These are phyloP conservation scores for Phytophthora fragariae DNA, from an alignment of 352 stramenopile genomes.

Conservation along the genomic window DNA sequence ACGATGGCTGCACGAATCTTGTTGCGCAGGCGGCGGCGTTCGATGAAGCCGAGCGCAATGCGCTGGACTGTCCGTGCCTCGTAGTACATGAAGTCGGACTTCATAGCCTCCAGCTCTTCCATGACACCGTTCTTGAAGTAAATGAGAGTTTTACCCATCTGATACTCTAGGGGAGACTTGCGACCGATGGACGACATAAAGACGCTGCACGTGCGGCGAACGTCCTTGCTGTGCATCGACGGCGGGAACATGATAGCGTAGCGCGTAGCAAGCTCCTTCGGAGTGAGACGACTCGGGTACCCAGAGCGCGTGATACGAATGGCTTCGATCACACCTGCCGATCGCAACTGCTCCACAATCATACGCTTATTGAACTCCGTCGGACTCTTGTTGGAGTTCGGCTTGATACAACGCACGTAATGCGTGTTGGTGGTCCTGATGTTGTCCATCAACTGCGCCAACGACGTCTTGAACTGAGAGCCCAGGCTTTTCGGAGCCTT, in stretches of 20 bases:
- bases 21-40: constrained; percentile 69
- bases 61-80: constrained; percentile 90
- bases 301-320: constrained; percentile 93
- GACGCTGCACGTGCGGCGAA: constrained; percentile 74
- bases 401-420: constrained; percentile 92
- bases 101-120: constrained; percentile 95
- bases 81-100: constrained; percentile 92
- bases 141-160: constrained; percentile 95
- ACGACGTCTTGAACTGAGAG: constrained; percentile 86
- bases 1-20: constrained; percentile 77
- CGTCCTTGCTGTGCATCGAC: constrained; percentile 85
- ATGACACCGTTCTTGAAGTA: constrained; percentile 97
- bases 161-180: constrained; percentile 87
- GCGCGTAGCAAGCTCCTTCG: constrained; percentile 78
- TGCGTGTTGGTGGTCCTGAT: constrained; percentile 86
- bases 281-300: constrained; percentile 93
- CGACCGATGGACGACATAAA: constrained; percentile 88
- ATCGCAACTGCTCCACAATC: constrained; percentile 92
- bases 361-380: constrained; percentile 92
- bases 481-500: constrained; percentile 78
- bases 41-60: constrained; percentile 82
- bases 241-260: constrained; percentile 92
- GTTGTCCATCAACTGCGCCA: constrained; percentile 89
- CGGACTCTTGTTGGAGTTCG: constrained; percentile 87
- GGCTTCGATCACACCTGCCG: constrained; percentile 92